Conservation (phyloP, 2,329 filamentous ascomycete genomes). For the Xylariaceae sp. region DNA sequence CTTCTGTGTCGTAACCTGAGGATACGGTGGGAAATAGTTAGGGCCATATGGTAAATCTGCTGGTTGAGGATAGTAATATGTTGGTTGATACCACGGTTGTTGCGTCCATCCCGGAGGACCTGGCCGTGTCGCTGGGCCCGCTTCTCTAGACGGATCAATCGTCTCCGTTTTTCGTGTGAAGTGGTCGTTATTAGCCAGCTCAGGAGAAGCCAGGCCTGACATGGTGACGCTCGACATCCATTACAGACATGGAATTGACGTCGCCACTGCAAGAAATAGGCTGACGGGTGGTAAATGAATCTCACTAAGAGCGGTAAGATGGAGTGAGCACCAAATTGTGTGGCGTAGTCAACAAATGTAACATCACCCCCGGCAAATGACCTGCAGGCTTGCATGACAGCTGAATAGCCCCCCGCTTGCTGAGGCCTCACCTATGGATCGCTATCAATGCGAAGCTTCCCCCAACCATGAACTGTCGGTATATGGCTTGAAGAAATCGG, state of each 20-base stretch:
- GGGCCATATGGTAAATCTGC: not conserved
- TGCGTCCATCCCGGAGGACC: constrained; percentile 1
- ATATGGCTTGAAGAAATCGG: no score
- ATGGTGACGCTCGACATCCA: constrained; percentile 13
- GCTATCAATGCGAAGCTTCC: not conserved
- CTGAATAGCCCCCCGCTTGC: constrained; percentile 18
- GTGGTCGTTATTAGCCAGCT: constrained; percentile 4
- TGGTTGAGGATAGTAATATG: constrained; percentile 4
- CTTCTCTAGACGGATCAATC: not conserved
- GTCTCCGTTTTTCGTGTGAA: not conserved
- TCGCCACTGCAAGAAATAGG: not conserved
- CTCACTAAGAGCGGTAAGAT: not conserved
- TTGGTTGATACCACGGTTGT: constrained; percentile 15
- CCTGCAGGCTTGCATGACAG: constrained; percentile 19
- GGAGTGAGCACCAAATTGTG: constrained; percentile 5
- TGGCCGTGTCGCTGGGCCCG: constrained; percentile 4
- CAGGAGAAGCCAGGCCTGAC: constrained; percentile 16
- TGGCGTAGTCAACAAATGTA: constrained; percentile 12
- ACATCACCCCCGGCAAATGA: constrained; percentile 6
- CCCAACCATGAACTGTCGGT: not conserved
- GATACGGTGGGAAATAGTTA: constrained; percentile 9
- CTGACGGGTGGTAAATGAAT: not conserved
- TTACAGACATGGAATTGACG: constrained; percentile 1
- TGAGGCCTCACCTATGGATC: not conserved
- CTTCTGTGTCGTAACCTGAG: constrained; percentile 3